Conservation (phyloP, 768 basidiomycete species). For the Hypsizygus marmoreus region DNA sequence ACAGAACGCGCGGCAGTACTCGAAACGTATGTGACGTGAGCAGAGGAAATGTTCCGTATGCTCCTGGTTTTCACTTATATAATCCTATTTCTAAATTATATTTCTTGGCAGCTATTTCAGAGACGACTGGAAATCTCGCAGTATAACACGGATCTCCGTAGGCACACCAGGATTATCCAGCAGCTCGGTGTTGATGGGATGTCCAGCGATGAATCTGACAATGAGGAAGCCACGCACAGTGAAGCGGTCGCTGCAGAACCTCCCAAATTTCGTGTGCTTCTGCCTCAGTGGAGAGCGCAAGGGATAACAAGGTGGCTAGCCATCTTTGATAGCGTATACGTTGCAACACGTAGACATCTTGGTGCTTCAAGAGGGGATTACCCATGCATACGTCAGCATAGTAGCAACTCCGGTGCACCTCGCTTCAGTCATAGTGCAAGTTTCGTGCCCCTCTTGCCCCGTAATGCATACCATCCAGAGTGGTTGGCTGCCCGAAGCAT, state of each 20-base stretch:
- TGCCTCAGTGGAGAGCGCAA: slow-evolving; percentile 16
- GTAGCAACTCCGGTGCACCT: neutral
- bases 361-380: slow-evolving; percentile 11
- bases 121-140: slow-evolving; percentile 6
- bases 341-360: neutral
- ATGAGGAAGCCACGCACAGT: neutral
- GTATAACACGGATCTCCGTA: slow-evolving; percentile 4
- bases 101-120: slow-evolving; percentile 14
- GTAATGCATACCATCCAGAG: slow-evolving; percentile 14
- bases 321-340: slow-evolving; percentile 20
- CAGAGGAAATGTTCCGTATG: neutral
- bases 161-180: slow-evolving; percentile 20
- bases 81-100: too few relatives aligned
- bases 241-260: neutral
- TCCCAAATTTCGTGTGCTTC: slow-evolving; percentile 11
- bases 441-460: slow-evolving; percentile 17
- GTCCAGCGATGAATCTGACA: slow-evolving; percentile 26
- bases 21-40: too few relatives aligned
- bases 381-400: slow-evolving; percentile 5
- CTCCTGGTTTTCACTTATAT: neutral
- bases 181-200: slow-evolving; percentile 23
- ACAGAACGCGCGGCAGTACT: neutral
- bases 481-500: slow-evolving; percentile 10
- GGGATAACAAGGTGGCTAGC: slow-evolving; percentile 17
- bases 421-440: slow-evolving; percentile 5